Evolutionary conservation across 805 yeast genomes (phyloP).

Genomic region (Wickerhamiella slavikovae): DNA sequence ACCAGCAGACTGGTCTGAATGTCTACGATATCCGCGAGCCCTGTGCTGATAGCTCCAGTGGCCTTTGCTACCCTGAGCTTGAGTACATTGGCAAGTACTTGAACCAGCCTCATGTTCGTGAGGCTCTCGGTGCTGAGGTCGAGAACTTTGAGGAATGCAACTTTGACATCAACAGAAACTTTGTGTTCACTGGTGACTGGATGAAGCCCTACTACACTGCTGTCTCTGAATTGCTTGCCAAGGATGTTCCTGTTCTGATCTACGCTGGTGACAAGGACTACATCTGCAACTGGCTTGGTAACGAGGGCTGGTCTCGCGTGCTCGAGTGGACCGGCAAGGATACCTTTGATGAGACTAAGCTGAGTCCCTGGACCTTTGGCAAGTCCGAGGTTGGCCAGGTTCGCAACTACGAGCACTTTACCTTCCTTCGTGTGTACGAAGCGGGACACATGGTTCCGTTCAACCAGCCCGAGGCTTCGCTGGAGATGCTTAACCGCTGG

Average conservation of each 20-base stretch:
- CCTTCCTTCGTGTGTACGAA: constrained; percentile 60
- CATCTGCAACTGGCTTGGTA: constrained; percentile 87
- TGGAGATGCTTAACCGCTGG: constrained; percentile 83
- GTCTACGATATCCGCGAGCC: constrained; percentile 65
- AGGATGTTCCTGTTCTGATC: constrained; percentile 56
- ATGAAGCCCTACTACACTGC: constrained; percentile 37
- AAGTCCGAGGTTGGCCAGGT: constrained; percentile 43
- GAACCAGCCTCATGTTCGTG: constrained; percentile 50
- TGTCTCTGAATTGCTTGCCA: constrained; percentile 40
- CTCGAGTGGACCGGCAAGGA: constrained; percentile 43
- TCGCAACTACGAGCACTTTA: constrained; percentile 39
- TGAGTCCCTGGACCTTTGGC: constrained; percentile 13
- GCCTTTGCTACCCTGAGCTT: constrained; percentile 54
- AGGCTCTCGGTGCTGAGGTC: constrained; percentile 50
- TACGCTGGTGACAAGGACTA: constrained; percentile 92
- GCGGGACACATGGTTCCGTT: constrained; percentile 93
- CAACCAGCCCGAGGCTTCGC: constrained; percentile 64
- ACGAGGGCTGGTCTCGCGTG: constrained; percentile 58
- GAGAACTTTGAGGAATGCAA: constrained; percentile 60
- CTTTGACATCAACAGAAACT: constrained; percentile 57
- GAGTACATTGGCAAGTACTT: constrained; percentile 53
- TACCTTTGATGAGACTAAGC: constrained; percentile 22
- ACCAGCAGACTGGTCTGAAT: constrained; percentile 60
- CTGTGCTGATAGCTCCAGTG: constrained; percentile 5
- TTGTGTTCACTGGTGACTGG: constrained; percentile 48